phyloP scores from a whole-genome alignment of 108 stramenopile genomes.

The Conticribra weissflogii region DNA sequence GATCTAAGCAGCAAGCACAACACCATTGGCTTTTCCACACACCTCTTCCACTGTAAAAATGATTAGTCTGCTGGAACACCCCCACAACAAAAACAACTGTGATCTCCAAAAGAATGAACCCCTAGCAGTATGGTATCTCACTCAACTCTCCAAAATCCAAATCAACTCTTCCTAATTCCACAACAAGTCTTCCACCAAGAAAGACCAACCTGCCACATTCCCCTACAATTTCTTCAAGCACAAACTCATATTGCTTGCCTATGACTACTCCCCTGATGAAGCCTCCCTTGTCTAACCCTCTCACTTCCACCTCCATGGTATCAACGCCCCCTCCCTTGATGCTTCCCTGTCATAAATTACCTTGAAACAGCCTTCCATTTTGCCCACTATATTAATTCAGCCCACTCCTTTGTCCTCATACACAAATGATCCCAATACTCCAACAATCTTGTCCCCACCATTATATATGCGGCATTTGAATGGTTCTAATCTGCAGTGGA shows the following conservation, averaged over 20 bases:
- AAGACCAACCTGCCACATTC: not conserved
- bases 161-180: constrained; percentile 37
- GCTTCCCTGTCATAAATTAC: constrained; percentile 64
- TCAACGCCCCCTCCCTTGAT: constrained; percentile 42
- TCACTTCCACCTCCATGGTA: constrained; percentile 64
- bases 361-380: constrained; percentile 69
- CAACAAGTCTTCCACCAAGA: not conserved
- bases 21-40: too few species aligned
- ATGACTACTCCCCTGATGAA: constrained; percentile 17
- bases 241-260: too few species aligned
- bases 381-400: constrained; percentile 67
- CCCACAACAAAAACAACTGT: constrained; percentile 40
- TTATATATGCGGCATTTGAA: constrained; percentile 79
- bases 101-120: constrained; percentile 63
- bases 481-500: constrained; percentile 82
- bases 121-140: constrained; percentile 62
- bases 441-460: constrained; percentile 56
- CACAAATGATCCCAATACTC: constrained; percentile 80
- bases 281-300: constrained; percentile 69
- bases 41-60: too few species aligned
- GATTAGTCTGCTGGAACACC: too few species aligned
- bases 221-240: not conserved
- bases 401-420: constrained; percentile 73
- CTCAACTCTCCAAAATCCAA: constrained; percentile 51
- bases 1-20: too few species aligned